Evolutionary conservation across 2,329 filamentous ascomycete genomes (phyloP).

Genomic region (Didymosphaeria variabile): DNA sequence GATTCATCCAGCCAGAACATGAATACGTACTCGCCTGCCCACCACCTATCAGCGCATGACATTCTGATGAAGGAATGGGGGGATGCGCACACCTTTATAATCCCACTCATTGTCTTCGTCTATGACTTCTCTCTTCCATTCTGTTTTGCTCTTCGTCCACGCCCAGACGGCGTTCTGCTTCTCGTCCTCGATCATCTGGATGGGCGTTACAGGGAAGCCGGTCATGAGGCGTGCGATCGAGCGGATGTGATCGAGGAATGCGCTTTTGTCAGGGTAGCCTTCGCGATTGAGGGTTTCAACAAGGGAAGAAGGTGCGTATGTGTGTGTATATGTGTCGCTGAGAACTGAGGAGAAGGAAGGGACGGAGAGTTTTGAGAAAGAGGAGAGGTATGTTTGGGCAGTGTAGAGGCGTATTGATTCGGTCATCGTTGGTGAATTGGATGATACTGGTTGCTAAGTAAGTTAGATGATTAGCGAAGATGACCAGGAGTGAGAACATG

Average conservation of each 20-base stretch:
- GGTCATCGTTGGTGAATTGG: neutral
- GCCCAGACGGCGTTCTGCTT: slow-evolving; percentile 34
- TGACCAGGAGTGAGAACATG: neutral
- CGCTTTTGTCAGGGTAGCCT: slow-evolving; percentile 13
- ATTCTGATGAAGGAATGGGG: neutral
- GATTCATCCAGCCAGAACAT: slow-evolving; percentile 40
- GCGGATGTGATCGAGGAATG: slow-evolving; percentile 25
- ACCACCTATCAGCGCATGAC: neutral
- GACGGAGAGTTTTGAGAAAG: slow-evolving; percentile 11
- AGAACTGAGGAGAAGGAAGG: slow-evolving; percentile 4
- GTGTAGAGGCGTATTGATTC: slow-evolving; percentile 7
- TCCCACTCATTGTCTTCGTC: slow-evolving; percentile 27
- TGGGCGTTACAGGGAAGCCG: slow-evolving; percentile 28
- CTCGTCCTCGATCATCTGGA: slow-evolving; percentile 28
- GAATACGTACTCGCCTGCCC: slow-evolving; percentile 41
- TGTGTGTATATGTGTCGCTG: slow-evolving; percentile 10
- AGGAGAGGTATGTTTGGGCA: slow-evolving; percentile 6
- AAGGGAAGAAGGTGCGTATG: slow-evolving; percentile 22
- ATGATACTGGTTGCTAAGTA: neutral
- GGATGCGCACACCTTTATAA: neutral
- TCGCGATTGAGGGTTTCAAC: neutral
- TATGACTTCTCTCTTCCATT: slow-evolving; percentile 37
- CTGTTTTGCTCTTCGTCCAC: slow-evolving; percentile 36
- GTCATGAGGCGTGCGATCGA: slow-evolving; percentile 18
- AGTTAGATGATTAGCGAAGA: too few relatives aligned